Evolutionary conservation across 2,329 filamentous ascomycete genomes (phyloP), one percentile per base, ranked within the genome.

Genomic region (Diplodia sapinea): DNA sequence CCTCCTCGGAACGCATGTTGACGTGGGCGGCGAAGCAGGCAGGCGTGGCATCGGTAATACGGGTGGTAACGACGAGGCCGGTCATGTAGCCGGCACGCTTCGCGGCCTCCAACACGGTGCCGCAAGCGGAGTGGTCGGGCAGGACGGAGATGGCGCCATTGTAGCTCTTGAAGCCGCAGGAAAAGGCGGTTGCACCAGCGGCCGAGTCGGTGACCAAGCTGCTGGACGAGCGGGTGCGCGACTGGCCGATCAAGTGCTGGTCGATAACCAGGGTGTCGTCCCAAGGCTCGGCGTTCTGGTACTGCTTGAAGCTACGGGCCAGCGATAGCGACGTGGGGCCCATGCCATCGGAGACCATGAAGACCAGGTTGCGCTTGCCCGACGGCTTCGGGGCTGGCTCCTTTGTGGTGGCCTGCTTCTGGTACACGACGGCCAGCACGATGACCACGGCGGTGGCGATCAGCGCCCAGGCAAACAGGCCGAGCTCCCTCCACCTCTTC

Each of bases 301-400:
- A 87, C 79, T 99, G 95, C 72, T 91, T 88, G 82, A 91, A 99
- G 76, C 89, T 91, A 67, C 95, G 87, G 7, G 95, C 97, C 77
- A 99, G 80, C 31, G 91, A 91, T 65, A 99, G 84, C 73, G 92
- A 94, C 9, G 95, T 92, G 8, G 95, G 95, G 0, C 95, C 95
- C 95, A 99, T 99, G 75, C 95, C 95, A 78, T 99, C 95, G 0
- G 93, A 97, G 47, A 99, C 94, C 95, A 99, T 99, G 83, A 99
- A 98, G 73, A 99, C 90, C 65, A 99, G 84, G 79, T 98, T 99
- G 66, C 92, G 87, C 84, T 98, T 99, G 64, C 88, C 87, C 33
- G 74, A 79, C 67, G 84, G 74, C 47, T 73, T 77, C 59, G 59
- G n/a, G 68, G 71, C 74, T 49, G 74, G 73, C 20, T 75, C 72